phyloP scores from a whole-genome alignment of 2,329 filamentous ascomycete species.

The Aspergillus neotritici region DNA sequence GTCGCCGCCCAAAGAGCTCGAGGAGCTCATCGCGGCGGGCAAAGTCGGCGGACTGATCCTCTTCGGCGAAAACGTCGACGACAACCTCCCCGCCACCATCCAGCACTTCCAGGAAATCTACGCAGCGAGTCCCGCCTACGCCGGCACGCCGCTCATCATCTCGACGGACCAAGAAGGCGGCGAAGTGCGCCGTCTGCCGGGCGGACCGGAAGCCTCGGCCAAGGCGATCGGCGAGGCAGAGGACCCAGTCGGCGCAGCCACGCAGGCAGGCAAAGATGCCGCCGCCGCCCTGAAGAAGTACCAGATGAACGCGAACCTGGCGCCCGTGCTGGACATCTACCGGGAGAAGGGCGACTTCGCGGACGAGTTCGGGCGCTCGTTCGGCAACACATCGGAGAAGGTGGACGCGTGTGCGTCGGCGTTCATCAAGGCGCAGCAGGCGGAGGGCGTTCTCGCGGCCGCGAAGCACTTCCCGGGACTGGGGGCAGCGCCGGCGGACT shows the following conservation, averaged over 20 bases:
- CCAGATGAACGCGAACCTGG: conserved; percentile 24
- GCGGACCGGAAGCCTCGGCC: conserved; percentile 20
- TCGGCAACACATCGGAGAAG: conserved; percentile 19
- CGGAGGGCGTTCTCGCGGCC: conserved; percentile 17
- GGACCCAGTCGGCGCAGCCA: conserved; percentile 15
- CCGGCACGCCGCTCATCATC: conserved; percentile 23
- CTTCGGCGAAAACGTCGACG: conserved; percentile 26
- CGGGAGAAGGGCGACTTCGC: conserved; percentile 22
- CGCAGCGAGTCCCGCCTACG: conserved; percentile 14
- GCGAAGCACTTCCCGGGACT: conserved; percentile 31
- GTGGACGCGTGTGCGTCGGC: conserved; percentile 17
- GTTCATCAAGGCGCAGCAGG: conserved; percentile 21
- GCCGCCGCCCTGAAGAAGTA: conserved; percentile 13
- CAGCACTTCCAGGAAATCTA: conserved; percentile 21
- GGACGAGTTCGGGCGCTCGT: conserved; percentile 23
- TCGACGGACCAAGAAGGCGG: conserved; percentile 33
- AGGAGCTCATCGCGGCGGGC: conserved; percentile 21
- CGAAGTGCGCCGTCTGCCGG: conserved; percentile 21
- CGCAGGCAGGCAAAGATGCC: conserved; percentile 18
- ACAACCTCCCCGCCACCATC: conserved; percentile 18
- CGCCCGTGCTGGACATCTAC: conserved; percentile 27
- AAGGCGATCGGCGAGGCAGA: conserved; percentile 21
- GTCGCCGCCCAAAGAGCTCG: conserved; percentile 20
- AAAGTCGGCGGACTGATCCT: conserved; percentile 30
- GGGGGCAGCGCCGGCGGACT: conserved; percentile 16